These are phyloP conservation scores for Pseudogymnoascus pannorum DNA, from an alignment of 2,329 filamentous ascomycete genomes.

Conservation along the genomic window DNA sequence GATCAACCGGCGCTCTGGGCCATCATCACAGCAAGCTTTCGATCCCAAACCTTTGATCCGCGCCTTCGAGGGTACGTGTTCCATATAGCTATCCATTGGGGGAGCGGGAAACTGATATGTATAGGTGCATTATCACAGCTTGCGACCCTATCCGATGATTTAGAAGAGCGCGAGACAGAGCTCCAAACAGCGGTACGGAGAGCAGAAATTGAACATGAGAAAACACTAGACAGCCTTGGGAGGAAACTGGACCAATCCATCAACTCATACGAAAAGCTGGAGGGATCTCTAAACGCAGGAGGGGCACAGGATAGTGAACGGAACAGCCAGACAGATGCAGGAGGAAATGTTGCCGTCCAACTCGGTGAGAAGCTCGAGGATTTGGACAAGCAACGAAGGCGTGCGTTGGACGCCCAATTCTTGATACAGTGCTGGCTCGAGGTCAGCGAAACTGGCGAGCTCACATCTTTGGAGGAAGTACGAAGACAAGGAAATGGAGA, in stretches of 20 bases:
- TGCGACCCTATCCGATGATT: slow-evolving; percentile 66
- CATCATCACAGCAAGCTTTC: slow-evolving; percentile 55
- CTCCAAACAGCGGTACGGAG: slow-evolving; percentile 81
- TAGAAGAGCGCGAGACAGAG: slow-evolving; percentile 86
- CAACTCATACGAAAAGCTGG: slow-evolving; percentile 82
- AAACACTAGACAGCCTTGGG: slow-evolving; percentile 81
- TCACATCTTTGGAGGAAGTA: slow-evolving; percentile 83
- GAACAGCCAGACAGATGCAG: slow-evolving; percentile 36
- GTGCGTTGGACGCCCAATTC: slow-evolving; percentile 89
- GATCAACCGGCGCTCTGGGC: slow-evolving; percentile 69
- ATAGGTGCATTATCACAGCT: slow-evolving; percentile 60
- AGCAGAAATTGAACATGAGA: slow-evolving; percentile 85
- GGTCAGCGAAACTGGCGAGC: slow-evolving; percentile 80
- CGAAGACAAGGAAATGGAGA: slow-evolving; percentile 77
- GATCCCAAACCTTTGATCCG: slow-evolving; percentile 96
- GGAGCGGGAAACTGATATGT: slow-evolving; percentile 22
- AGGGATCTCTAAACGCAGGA: slow-evolving; percentile 66
- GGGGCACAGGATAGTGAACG: slow-evolving; percentile 40
- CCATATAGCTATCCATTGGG: background rate
- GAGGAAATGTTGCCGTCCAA: slow-evolving; percentile 85
- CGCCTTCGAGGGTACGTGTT: slow-evolving; percentile 68
- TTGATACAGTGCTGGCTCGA: slow-evolving; percentile 96
- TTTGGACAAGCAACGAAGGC: slow-evolving; percentile 80
- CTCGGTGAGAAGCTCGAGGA: slow-evolving; percentile 93
- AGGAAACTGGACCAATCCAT: slow-evolving; percentile 88